These are phyloP conservation scores for Suhomyces chickasaworum DNA, from an alignment of 1,139 yeast species.

Conservation along the genomic window DNA sequence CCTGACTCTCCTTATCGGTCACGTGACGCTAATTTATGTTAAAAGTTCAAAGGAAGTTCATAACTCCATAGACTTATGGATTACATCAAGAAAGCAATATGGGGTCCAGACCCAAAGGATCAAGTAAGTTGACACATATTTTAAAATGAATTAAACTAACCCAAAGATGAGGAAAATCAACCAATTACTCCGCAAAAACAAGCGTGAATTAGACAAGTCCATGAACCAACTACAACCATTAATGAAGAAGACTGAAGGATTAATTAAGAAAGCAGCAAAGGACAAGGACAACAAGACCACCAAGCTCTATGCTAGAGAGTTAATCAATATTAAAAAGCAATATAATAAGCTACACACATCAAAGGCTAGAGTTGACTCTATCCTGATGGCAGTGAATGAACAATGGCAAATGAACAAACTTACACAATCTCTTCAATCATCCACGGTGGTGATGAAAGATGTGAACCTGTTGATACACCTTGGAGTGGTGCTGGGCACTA, in stretches of 20 bases:
- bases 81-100: conserved; percentile 75
- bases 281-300: conserved; percentile 77
- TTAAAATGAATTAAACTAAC: conserved; percentile 24
- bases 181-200: conserved; percentile 77
- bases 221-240: conserved; percentile 67
- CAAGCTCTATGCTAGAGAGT: conserved; percentile 77
- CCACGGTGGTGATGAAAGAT: conserved; percentile 84
- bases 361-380: conserved; percentile 82
- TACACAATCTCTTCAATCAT: conserved; percentile 77
- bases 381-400: conserved; percentile 87
- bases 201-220: conserved; percentile 76
- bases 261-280: conserved; percentile 77
- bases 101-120: conserved; percentile 96
- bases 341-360: conserved; percentile 74
- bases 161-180: conserved; percentile 75
- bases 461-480: conserved; percentile 76
- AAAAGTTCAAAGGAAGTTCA: not conserved
- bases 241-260: conserved; percentile 70
- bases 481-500: conserved; percentile 81
- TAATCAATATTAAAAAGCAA: conserved; percentile 74
- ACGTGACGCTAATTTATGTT: not conserved
- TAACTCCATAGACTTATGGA: conserved; percentile 50
- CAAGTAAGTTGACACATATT: conserved; percentile 48
- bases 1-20: not conserved
- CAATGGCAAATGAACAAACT: conserved; percentile 85